Percentiles rank a stretch among this genome's conserved stretches.
Conservation (phyloP, 2,329 filamentous ascomycete species). For the Huntiella abstrusa region DNA sequence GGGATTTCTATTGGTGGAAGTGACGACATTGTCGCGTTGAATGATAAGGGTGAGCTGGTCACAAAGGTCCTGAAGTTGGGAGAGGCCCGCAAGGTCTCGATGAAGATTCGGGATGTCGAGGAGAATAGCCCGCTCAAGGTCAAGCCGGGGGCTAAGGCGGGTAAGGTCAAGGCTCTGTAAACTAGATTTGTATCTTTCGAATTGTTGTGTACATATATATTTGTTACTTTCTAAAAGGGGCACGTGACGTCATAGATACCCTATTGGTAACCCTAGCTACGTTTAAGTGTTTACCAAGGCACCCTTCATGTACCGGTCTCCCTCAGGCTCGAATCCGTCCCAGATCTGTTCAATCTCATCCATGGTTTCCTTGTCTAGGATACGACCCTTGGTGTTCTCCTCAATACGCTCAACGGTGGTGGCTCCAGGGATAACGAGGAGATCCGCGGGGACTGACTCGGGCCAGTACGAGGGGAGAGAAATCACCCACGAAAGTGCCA, state of each 20-base stretch:
- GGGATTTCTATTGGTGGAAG: conserved; percentile 78
- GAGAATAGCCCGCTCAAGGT: not conserved
- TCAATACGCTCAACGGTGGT: conserved; percentile 33
- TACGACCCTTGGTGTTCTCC: conserved; percentile 38
- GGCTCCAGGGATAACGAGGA: conserved; percentile 42
- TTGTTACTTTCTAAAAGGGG: too few species aligned
- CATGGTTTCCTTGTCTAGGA: conserved; percentile 31
- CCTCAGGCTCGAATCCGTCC: conserved; percentile 27
- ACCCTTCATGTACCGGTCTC: conserved; percentile 27
- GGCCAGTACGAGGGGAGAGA: conserved; percentile 30
- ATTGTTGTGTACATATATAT: conserved; percentile 1
- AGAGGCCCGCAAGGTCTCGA: conserved; percentile 21
- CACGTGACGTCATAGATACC: too few species aligned
- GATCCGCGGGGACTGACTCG: conserved; percentile 25
- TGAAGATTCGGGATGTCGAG: conserved; percentile 4
- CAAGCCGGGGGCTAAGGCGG: not conserved
- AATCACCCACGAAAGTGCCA: conserved; percentile 46
- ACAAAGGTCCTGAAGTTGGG: conserved; percentile 56
- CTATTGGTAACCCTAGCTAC: too few species aligned
- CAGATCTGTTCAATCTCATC: conserved; percentile 30
- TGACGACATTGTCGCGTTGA: conserved; percentile 63
- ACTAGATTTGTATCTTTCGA: not conserved
- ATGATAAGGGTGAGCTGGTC: conserved; percentile 45
- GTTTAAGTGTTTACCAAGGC: conserved; percentile 21
- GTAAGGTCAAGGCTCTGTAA: conserved; percentile 3